Base-by-base conservation (phyloP, 1,284 basidiomycete species). In the Tilletia setariae region DNA sequence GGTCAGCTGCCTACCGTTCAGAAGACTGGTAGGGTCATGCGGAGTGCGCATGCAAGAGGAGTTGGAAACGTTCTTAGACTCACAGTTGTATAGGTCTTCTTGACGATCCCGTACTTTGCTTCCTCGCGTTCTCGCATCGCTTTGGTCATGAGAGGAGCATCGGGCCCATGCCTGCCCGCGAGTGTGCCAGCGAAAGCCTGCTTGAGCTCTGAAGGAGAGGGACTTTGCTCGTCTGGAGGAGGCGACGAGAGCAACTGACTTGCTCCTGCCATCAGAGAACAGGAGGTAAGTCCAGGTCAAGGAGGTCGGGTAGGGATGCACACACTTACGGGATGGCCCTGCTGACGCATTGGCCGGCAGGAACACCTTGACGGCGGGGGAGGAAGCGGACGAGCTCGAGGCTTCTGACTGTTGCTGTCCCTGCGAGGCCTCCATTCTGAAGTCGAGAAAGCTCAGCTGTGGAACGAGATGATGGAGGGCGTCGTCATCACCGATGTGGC, bases 71-170 rank as follows among this genome's bases (percentile, higher is more conserved):
- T n/a, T n/a, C n/a, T n/a, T n/a, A n/a, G 28, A 82, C 87, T 73
- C 72, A 92, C 90, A 66, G 86, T 87, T 2, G 91, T 90, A 87
- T 89, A 93, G 76, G 88, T 86, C 67, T 88, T 87, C 46, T 84
- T 85, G 77, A 87, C 89, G 28, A 85, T 84, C 76, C 87, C 88
- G 3, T 65, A 65, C 47, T 72, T 76, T 1, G 67, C 72, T 71
- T 88, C 86, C 59, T 87, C 86, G 19, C 87, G 86, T 63, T 93
- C 91, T 59, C 91, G 86, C 65, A 87, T 85, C 1, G 88, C 86
- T 43, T 89, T 87, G 11, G 91, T 86, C 75, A 89, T 87, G 8
- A 94, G 84, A 4, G 93, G 92, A 0, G 89, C 90, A 81, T 94
- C 89, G 2, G 93, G 84, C 1, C 89, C 86, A 65, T 89, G 87